Base-by-base conservation (phyloP, 2,329 filamentous ascomycete species). In the Aureobasidium subglaciale region DNA sequence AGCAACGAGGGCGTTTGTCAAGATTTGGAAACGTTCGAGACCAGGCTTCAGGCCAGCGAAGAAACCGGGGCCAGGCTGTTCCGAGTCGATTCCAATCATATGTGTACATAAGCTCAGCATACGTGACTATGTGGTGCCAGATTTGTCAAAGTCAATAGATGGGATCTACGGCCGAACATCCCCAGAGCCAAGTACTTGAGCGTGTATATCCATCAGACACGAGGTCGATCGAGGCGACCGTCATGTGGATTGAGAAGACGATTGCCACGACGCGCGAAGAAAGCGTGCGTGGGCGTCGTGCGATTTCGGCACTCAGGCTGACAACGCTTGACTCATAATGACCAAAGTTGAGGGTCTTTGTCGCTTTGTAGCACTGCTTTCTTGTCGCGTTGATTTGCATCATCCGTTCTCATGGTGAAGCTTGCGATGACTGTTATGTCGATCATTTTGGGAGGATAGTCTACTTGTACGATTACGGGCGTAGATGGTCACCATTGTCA, bases 1-100 rank as follows among this genome's bases (percentile, higher is more conserved):
- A 16, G 25, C 10, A 11, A n/a, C 48, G 16, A 25, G 2, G 16
- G 20, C 50, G 50, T 43, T 42, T 25, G 20, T 54, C 27, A 32
- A 7, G 27, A 18, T 29, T 25, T 20, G 38, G 27, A 34, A 43
- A n/a, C 30, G 50, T 43, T 54, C 50, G 50, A 54, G 50, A 54
- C 50, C 50, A 34, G 20, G 20, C 38, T 32, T 34, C 10, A 10
- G 29, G 27, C n/a, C 50, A 54, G 15, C 18, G 16, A 4, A 20
- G 18, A 54, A 43, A 54, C 27, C 50, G 27, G 50, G 38, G 37
- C 13, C 5, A 30, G 38, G 5, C 38, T 35, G 27, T 27, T 52
- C 48, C 34, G 34, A 37, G 45, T 27, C 15, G 22, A 25, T 35
- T 48, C 32, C 8, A 41, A 18, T 41, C 48, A 52, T 35, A 35